Base-by-base conservation (phyloP, 2,329 filamentous ascomycete genomes). In the Xylariaceae sp. region DNA sequence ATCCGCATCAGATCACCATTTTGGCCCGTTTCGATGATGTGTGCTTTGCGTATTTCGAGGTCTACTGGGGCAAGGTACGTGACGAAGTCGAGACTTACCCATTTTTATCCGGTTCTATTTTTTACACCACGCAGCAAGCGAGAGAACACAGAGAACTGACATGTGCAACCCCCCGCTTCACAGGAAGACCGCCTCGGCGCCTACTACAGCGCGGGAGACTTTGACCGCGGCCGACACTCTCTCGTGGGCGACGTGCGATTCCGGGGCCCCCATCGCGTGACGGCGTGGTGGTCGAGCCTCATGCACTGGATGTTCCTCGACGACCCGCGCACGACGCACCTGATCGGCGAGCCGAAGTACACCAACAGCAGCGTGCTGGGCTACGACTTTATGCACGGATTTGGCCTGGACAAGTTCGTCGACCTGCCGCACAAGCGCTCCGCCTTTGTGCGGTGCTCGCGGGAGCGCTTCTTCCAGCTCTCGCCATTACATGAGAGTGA, bases 41-140 rank as follows among this genome's bases (percentile, higher is more conserved):
- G 2, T 76, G 70, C 36, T 90, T 90, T 60, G 81, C 84, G 0
- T 90, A 90, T 60, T 89, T 87, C 58, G 87, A 91, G 61, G 70
- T 89, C 2, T 90, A 89, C 62, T 90, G 85, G 85, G 83, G 80
- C 51, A 77, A 76, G 68, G 72, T 73, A 56, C 45, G 63, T 49
- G n/a, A 17, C 11, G n/a, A n/a, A n/a, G n/a, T n/a, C n/a, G n/a
- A n/a, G n/a, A n/a, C n/a, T n/a, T n/a, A n/a, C n/a, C n/a, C n/a
- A n/a, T n/a, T n/a, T n/a, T n/a, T n/a, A n/a, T n/a, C n/a, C n/a
- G n/a, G n/a, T n/a, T n/a, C n/a, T n/a, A n/a, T n/a, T n/a, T n/a
- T n/a, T n/a, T n/a, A n/a, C n/a, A n/a, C n/a, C n/a, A 26, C 22
- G 11, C 22, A 26, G 11, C 22, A 26, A n/a, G n/a, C 22, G 22